Evolutionary conservation across 2,329 filamentous ascomycete genomes (phyloP).

Genomic region (Trichoderma afroharzianum): DNA sequence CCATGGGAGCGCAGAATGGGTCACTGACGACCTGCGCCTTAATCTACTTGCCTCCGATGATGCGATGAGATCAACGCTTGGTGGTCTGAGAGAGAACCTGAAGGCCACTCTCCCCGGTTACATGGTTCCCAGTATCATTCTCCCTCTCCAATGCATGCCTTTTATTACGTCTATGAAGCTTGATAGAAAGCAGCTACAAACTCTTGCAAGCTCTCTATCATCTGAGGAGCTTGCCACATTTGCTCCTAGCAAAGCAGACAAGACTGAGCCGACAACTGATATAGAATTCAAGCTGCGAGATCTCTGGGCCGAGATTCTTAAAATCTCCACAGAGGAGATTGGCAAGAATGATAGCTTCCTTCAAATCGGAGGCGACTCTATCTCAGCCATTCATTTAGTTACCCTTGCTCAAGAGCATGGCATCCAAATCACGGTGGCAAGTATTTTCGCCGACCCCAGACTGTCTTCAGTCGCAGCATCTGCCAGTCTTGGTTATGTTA

Average conservation of each 20-base stretch:
- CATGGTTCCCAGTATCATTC: constrained; percentile 22
- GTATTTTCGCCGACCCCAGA: constrained; percentile 5
- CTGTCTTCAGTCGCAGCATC: constrained; percentile 1
- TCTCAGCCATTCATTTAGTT: constrained; percentile 42
- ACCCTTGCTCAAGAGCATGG: constrained; percentile 31
- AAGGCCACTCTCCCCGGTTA: constrained; percentile 17
- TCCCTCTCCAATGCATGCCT: constrained; percentile 21
- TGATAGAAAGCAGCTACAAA: constrained; percentile 13
- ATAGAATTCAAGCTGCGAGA: constrained; percentile 20
- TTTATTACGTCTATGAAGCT: constrained; percentile 21
- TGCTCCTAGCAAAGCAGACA: constrained; percentile 4
- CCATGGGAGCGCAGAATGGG: not conserved
- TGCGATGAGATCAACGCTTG: not conserved
- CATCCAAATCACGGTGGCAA: not conserved
- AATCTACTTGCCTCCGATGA: not conserved
- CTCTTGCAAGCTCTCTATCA: constrained; percentile 1
- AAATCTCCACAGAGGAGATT: constrained; percentile 26
- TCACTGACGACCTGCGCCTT: not conserved
- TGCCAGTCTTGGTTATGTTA: not conserved
- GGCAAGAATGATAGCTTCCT: constrained; percentile 22
- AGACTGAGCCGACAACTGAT: constrained; percentile 20
- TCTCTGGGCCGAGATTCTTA: constrained; percentile 32
- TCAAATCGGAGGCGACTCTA: constrained; percentile 39
- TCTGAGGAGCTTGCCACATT: constrained; percentile 8
- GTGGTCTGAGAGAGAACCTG: not conserved